Percentiles rank a stretch among this genome's conserved stretches.
These are phyloP conservation scores for Calonectria multiphialidica DNA, from an alignment of 2,329 filamentous ascomycete genomes.

Conservation along the genomic window DNA sequence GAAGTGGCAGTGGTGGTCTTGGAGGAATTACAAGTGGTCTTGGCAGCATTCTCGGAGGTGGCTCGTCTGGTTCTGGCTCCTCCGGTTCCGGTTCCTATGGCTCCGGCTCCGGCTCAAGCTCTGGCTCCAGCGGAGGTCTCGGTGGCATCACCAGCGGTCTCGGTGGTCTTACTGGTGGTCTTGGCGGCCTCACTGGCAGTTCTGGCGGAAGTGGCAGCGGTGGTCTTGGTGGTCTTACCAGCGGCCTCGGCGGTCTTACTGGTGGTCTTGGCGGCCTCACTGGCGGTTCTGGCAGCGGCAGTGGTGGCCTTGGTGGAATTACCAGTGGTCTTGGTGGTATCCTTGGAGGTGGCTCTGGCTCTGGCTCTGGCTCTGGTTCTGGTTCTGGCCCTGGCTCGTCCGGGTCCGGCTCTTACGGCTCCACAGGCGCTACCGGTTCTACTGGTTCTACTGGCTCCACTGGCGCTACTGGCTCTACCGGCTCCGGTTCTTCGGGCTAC, in stretches of 20 bases:
- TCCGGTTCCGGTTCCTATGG: no score
- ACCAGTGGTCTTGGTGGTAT: background rate
- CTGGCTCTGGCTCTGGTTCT: no score
- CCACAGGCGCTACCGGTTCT: background rate
- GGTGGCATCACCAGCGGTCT: background rate
- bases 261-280: background rate
- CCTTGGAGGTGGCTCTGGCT: background rate
- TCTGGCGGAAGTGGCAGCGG: background rate
- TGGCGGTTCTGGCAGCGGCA: background rate
- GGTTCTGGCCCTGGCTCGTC: background rate
- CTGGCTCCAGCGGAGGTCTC: background rate
- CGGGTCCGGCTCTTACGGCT: background rate
- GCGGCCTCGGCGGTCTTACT: conserved; percentile 10
- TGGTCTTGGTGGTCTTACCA: background rate
- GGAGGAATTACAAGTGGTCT: background rate
- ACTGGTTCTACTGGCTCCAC: background rate
- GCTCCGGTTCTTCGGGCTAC: background rate
- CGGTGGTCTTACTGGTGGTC: background rate
- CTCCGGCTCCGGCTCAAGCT: no score
- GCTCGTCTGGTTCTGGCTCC: background rate
- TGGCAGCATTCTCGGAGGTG: background rate
- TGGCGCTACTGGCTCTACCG: background rate
- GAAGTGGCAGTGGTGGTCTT: background rate
- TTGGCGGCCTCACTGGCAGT: background rate
- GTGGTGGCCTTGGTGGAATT: background rate